phyloP scores from a whole-genome alignment of 306 rosid species.

The Argentina anserina region DNA sequence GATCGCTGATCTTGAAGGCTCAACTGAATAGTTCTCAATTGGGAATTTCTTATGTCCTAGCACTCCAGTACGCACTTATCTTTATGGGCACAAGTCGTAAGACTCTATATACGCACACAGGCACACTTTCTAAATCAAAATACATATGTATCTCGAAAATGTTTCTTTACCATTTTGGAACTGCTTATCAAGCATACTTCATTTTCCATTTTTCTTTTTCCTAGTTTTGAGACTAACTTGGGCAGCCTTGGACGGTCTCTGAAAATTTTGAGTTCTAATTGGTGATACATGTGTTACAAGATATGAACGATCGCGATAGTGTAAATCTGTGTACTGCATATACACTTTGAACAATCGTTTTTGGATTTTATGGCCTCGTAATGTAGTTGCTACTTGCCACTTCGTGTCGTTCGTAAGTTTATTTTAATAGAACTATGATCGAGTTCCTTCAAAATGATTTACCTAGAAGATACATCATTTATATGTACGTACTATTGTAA shows the following conservation, averaged over 20 bases:
- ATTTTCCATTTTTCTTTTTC: too few relatives aligned
- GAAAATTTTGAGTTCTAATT: not conserved
- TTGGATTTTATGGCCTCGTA: not conserved
- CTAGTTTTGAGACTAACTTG: too few relatives aligned
- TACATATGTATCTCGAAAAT: too few relatives aligned
- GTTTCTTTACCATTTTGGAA: not conserved
- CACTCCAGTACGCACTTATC: conserved; percentile 9
- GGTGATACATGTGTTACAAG: not conserved
- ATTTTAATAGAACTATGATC: not conserved
- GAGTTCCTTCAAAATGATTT: not conserved
- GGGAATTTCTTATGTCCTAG: not conserved
- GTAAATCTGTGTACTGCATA: not conserved
- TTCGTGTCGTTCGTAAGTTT: not conserved
- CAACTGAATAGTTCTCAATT: not conserved
- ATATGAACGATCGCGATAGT: not conserved
- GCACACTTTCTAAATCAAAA: not conserved
- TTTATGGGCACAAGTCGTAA: not conserved
- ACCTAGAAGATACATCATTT: not conserved
- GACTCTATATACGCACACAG: too few relatives aligned
- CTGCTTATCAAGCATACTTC: not conserved
- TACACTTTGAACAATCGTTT: not conserved
- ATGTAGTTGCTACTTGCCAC: not conserved
- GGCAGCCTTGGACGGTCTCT: not conserved
- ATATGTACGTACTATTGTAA: not conserved
- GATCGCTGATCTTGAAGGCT: conserved; percentile 6